A percentile compares a stretch with the other conserved stretches of the same genome.
Conservation (phyloP, 345 rosid species). For the Erysimum cheiranthoides region DNA sequence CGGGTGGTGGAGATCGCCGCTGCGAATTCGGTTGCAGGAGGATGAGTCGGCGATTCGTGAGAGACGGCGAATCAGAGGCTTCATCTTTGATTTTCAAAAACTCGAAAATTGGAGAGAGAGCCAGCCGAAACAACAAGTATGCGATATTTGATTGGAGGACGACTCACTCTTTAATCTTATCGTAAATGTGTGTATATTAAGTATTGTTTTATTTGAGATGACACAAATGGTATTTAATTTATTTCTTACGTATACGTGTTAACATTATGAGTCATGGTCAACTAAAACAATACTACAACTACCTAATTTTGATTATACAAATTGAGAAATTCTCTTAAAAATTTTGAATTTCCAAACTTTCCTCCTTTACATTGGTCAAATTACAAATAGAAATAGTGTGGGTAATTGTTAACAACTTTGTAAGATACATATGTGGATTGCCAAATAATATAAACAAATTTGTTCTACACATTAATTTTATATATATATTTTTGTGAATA, state of each 20-base stretch:
- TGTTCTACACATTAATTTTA: neutral
- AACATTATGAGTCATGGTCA: slow-evolving; percentile 8
- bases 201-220: slow-evolving; percentile 3
- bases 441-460: neutral
- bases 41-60: slow-evolving; percentile 82
- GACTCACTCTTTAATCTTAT: neutral
- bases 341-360: neutral
- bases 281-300: neutral
- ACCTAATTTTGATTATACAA: slow-evolving; percentile 1
- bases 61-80: slow-evolving; percentile 79
- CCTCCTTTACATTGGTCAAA: neutral
- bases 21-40: slow-evolving; percentile 45
- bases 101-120: neutral
- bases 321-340: slow-evolving; percentile 2
- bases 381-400: slow-evolving; percentile 12
- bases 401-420: neutral
- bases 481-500: neutral
- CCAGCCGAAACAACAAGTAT: neutral
- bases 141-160: neutral
- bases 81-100: slow-evolving; percentile 51
- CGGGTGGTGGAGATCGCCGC: slow-evolving; percentile 34
- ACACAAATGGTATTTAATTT: neutral
- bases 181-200: neutral
- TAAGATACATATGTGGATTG: neutral
- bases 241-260: neutral